Conservation (phyloP, 225 moss, liverwort and hornwort genomes). For the Thuidium tamariscinum region DNA sequence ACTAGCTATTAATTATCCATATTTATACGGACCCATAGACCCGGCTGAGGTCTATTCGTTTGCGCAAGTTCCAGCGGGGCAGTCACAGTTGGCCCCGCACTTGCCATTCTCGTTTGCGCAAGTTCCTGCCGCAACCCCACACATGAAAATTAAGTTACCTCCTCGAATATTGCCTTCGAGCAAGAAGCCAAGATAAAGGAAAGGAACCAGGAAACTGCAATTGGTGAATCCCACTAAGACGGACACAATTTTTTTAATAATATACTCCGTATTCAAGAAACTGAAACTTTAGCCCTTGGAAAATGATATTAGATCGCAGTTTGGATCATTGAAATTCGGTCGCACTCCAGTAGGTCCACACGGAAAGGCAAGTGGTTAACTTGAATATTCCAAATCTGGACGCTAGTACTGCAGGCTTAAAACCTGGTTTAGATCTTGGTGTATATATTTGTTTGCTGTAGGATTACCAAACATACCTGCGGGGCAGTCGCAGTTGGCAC, state of each 20-base stretch:
- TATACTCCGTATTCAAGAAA: not conserved
- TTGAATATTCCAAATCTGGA: not conserved
- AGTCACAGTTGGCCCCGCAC: constrained; percentile 35
- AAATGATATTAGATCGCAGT: not conserved
- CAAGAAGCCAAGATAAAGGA: not conserved
- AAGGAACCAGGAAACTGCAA: not conserved
- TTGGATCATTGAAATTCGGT: not conserved
- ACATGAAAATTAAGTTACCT: not conserved
- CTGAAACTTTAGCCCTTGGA: not conserved
- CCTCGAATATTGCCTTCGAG: not conserved
- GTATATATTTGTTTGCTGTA: not conserved
- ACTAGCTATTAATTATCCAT: not conserved
- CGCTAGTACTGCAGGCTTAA: not conserved
- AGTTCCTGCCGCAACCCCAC: constrained; percentile 4
- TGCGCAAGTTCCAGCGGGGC: constrained; percentile 14
- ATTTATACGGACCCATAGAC: not conserved
- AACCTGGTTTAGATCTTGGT: not conserved
- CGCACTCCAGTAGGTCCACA: too few species aligned
- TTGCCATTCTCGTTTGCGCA: constrained; percentile 30
- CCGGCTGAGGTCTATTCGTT: not conserved
- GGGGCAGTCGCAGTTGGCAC: constrained; percentile 22
- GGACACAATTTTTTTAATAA: too few species aligned
- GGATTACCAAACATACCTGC: not conserved
- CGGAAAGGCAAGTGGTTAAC: too few species aligned
- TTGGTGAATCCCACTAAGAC: not conserved